phyloP scores from a whole-genome alignment of 345 rosid species.

The Brassica juncea region DNA sequence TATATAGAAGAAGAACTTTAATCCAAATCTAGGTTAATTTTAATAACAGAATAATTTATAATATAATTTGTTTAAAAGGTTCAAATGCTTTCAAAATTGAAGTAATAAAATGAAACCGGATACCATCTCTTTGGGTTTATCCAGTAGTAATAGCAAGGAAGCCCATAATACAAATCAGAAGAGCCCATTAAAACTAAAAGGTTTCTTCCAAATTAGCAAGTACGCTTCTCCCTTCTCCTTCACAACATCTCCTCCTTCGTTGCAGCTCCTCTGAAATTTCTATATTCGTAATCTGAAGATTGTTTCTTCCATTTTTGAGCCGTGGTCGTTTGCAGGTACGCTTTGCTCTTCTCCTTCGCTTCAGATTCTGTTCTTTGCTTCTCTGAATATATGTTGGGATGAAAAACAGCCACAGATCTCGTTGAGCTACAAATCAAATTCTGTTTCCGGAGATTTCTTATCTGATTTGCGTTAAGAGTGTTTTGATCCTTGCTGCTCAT shows the following conservation, averaged over 20 bases:
- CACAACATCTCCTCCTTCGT: not conserved
- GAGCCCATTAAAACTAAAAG: not conserved
- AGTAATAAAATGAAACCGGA: not conserved
- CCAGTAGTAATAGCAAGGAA: not conserved
- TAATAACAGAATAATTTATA: not conserved
- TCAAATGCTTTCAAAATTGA: not conserved
- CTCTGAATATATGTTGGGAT: not conserved
- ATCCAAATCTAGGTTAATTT: not conserved
- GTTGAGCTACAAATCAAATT: not conserved
- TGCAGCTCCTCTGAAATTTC: not conserved
- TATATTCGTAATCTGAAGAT: not conserved
- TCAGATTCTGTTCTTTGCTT: not conserved
- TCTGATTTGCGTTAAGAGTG: too few relatives aligned
- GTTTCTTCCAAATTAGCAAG: not conserved
- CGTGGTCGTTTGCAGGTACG: conserved; percentile 14
- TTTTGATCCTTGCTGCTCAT: not conserved
- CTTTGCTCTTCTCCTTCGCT: not conserved
- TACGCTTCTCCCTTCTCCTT: not conserved
- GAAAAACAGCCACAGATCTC: not conserved
- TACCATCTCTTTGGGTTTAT: not conserved
- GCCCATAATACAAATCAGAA: not conserved
- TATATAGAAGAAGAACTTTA: not conserved
- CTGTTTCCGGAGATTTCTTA: not conserved
- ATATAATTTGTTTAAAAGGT: not conserved
- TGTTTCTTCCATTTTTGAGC: not conserved